Evolutionary conservation across 2,329 filamentous ascomycete genomes (phyloP).

Genomic region (Verticillium nubilum): DNA sequence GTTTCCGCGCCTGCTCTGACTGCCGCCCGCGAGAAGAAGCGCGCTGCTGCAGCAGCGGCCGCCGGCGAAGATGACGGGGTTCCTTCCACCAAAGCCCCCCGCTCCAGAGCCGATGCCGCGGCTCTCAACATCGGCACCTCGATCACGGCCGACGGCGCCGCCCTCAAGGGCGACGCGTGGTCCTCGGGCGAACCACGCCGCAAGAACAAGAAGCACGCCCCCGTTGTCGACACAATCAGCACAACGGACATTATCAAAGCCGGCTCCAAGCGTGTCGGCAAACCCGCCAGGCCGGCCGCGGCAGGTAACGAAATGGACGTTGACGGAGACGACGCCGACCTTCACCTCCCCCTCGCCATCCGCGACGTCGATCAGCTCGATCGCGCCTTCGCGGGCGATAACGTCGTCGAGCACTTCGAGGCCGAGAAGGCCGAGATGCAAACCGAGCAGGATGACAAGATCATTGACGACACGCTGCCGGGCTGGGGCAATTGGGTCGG

Average conservation of each 20-base stretch:
- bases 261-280: slow-evolving; percentile 20
- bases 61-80: slow-evolving; percentile 17
- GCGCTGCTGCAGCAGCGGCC: slow-evolving; percentile 14
- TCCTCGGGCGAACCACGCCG: slow-evolving; percentile 30
- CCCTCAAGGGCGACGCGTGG: slow-evolving; percentile 33
- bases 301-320: slow-evolving; percentile 23
- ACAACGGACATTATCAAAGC: slow-evolving; percentile 21
- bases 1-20: slow-evolving; percentile 22
- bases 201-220: slow-evolving; percentile 30
- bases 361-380: slow-evolving; percentile 66
- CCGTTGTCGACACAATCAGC: slow-evolving; percentile 33
- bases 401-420: slow-evolving; percentile 75
- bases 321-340: slow-evolving; percentile 33
- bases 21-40: slow-evolving; percentile 22
- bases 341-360: slow-evolving; percentile 51
- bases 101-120: slow-evolving; percentile 11
- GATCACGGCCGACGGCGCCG: slow-evolving; percentile 14
- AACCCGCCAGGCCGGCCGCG: slow-evolving; percentile 11
- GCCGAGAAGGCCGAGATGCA: slow-evolving; percentile 69
- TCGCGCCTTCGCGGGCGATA: slow-evolving; percentile 80
- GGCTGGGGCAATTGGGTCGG: slow-evolving; percentile 95
- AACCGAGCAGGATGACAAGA: slow-evolving; percentile 75
- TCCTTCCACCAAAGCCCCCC: slow-evolving; percentile 17
- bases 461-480: slow-evolving; percentile 77
- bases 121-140: slow-evolving; percentile 16